Evolutionary conservation across 352 stramenopile genomes (phyloP).

Genomic region (Globisporangium viniferum): DNA sequence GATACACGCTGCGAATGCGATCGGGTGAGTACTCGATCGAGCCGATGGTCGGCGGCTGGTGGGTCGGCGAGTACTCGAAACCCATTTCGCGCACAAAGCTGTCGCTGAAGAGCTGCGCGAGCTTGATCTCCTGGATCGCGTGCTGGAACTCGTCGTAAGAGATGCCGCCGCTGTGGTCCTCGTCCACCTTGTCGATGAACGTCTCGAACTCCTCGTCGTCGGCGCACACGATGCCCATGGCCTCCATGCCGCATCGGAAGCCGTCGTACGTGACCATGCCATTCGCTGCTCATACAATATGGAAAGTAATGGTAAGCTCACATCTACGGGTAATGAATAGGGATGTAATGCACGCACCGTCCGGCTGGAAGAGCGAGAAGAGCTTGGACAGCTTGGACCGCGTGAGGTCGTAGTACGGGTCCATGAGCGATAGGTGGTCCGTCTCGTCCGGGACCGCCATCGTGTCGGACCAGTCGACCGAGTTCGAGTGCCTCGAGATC

Average conservation of each 20-base stretch:
- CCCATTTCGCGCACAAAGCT: conserved; percentile 45
- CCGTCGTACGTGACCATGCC: conserved; percentile 73
- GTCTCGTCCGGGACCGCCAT: conserved; percentile 39
- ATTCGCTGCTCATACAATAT: conserved; percentile 5
- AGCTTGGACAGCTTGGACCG: conserved; percentile 65
- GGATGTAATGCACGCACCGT: conserved; percentile 26
- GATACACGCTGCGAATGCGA: conserved; percentile 70
- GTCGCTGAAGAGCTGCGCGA: conserved; percentile 79
- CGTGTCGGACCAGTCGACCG: conserved; percentile 70
- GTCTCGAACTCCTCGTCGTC: conserved; percentile 59
- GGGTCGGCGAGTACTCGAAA: conserved; percentile 13
- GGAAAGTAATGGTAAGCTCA: neutral
- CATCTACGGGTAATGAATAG: neutral
- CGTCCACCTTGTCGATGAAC: conserved; percentile 78
- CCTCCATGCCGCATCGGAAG: conserved; percentile 64
- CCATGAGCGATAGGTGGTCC: conserved; percentile 64
- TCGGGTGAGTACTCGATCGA: conserved; percentile 81
- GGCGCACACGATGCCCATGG: conserved; percentile 71
- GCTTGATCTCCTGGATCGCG: conserved; percentile 87
- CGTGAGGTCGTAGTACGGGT: conserved; percentile 85
- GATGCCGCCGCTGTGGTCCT: conserved; percentile 81
- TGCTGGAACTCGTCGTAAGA: conserved; percentile 84
- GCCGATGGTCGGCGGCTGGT: conserved; percentile 31
- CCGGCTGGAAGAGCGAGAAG: conserved; percentile 62
- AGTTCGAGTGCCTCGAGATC: conserved; percentile 42